Evolutionary conservation across 169 alveolate species (phyloP).

Genomic region (Sarcocystis neurona): DNA sequence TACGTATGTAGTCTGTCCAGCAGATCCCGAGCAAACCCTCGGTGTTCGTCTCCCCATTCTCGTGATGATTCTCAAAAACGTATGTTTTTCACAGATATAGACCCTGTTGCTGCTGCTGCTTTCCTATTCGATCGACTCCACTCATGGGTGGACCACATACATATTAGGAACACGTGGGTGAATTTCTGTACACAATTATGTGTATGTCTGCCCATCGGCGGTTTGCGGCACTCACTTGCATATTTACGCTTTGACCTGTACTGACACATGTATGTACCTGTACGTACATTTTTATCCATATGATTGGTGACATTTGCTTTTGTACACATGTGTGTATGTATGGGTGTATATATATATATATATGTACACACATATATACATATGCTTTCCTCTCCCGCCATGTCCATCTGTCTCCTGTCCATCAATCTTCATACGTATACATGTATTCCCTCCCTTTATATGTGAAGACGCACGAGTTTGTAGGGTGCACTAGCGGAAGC

Average conservation of each 20-base stretch:
- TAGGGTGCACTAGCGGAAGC: too few relatives aligned
- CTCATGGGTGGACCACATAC: background rate
- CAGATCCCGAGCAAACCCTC: slow-evolving; percentile 87
- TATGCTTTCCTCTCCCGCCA: too few relatives aligned
- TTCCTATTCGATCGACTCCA: background rate
- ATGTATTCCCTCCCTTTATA: too few relatives aligned
- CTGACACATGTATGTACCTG: too few relatives aligned
- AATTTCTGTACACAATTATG: background rate
- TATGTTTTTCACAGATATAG: slow-evolving; percentile 71
- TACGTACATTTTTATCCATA: too few relatives aligned
- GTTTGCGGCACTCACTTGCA: too few relatives aligned
- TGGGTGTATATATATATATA: background rate
- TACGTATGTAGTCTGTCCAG: slow-evolving; percentile 91
- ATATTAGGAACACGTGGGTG: background rate
- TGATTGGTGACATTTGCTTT: too few relatives aligned
- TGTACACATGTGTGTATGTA: background rate
- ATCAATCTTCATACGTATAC: too few relatives aligned
- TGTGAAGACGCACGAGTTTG: too few relatives aligned
- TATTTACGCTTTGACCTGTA: too few relatives aligned
- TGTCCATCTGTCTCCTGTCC: too few relatives aligned
- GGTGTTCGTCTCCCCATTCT: slow-evolving; percentile 95
- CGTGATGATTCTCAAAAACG: slow-evolving; percentile 94
- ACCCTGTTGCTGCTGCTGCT: too few relatives aligned
- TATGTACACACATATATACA: background rate
- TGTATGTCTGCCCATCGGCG: background rate